Evolutionary conservation across 352 stramenopile genomes (phyloP), one percentile per base, ranked within the genome.

Genomic region (Plasmopara viticola): DNA sequence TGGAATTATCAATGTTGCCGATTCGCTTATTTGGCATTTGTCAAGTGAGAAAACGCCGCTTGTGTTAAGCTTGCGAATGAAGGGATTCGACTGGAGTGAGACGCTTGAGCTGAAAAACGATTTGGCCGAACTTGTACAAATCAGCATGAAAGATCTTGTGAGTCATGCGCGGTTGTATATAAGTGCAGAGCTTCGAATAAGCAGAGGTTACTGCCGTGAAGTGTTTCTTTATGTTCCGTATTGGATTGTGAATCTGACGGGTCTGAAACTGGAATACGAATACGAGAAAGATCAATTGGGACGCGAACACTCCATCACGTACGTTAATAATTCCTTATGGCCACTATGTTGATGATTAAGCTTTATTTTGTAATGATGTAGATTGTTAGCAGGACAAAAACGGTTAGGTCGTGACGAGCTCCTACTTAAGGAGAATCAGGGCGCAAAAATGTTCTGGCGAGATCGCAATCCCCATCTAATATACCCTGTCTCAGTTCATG

Each of bases 191-290:
- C 74, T 71, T 40, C 62, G 78, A 34, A 66, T 68, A 38, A 70
- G 67, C 6, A 78, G 68, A 58, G 76, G 78, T 6, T 61, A 68
- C 7, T 89, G 76, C 25, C 72, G 70, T 9, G 82, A 93, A 46
- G 58, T 94, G 37, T 80, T 86, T 13, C 55, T 94, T n/a, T 93
- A 84, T 49, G 80, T 92, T 9, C 84, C 84, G 12, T 94, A 93
- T 60, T 94, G 84, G 84, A 89, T 94, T 45, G 78, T 94, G 20
- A 94, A 94, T 49, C 60, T 92, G 44, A 93, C 82, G 10, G 80
- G 80, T 0, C 56, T 94, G 8, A 82, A 89, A 59, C 66, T 94
- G 10, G 84, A 94, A 45, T 93, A 86, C 53, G 77, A 89, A 64
- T 86, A 84, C 41, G 84, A 93, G 31, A 69, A 87, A 51, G 80